phyloP scores from a whole-genome alignment of 768 basidiomycete species.

The Termitomyces sp. region DNA sequence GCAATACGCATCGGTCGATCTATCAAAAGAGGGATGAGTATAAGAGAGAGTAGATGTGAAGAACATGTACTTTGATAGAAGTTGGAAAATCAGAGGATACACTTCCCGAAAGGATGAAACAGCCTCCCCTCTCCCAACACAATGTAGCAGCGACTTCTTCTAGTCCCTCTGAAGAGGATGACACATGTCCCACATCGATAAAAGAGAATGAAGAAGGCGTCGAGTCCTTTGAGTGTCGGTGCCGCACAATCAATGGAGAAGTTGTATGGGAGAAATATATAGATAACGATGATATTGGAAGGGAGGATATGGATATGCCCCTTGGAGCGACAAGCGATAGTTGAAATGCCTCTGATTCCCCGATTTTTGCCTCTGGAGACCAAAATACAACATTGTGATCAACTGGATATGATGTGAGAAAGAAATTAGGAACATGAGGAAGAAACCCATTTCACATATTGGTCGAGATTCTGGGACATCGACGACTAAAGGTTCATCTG shows the following conservation, averaged over 20 bases:
- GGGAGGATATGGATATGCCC: constrained; percentile 38
- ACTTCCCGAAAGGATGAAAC: constrained; percentile 56
- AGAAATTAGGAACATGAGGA: neutral
- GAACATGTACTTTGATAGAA: constrained; percentile 45
- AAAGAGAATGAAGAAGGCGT: constrained; percentile 25
- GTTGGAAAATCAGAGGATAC: constrained; percentile 45
- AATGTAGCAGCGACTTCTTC: constrained; percentile 35
- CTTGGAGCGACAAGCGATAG: constrained; percentile 52
- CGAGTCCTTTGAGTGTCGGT: constrained; percentile 21
- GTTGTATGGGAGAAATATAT: constrained; percentile 49
- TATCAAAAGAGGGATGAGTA: constrained; percentile 19
- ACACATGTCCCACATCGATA: constrained; percentile 42
- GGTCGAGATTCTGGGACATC: constrained; percentile 60
- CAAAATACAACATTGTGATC: constrained; percentile 67
- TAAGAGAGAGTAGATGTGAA: neutral
- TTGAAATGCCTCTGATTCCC: constrained; percentile 68
- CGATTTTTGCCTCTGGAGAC: constrained; percentile 53
- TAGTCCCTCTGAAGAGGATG: constrained; percentile 13
- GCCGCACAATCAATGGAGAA: constrained; percentile 47
- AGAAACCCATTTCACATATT: constrained; percentile 44
- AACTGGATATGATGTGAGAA: constrained; percentile 38
- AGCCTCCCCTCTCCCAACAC: constrained; percentile 50
- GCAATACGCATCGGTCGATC: constrained; percentile 43
- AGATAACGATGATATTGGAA: constrained; percentile 57
- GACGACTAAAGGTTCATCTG: constrained; percentile 52